Evolutionary conservation across 2,329 filamentous ascomycete genomes (phyloP), one percentile per base, ranked within the genome.

Genomic region (Diaporthe velutina): DNA sequence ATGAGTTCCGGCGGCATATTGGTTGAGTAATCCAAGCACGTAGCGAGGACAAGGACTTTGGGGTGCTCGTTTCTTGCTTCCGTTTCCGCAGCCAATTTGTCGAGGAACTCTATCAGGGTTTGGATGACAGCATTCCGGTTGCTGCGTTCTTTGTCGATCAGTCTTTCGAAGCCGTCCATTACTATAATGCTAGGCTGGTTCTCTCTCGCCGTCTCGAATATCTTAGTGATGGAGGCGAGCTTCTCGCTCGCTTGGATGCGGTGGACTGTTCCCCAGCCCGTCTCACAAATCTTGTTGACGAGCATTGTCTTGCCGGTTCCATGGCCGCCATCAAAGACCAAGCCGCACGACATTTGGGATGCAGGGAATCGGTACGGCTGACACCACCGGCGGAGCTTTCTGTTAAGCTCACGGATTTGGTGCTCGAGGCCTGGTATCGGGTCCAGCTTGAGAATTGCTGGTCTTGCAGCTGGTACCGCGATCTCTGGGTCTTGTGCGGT

Each of bases 231-330:
- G 2, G 89, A 87, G 0, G 90, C 79, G 3, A 89, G 83, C 80
- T 92, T 92, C 76, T 90, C 87, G 6, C 87, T 84, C 9, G 86
- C 85, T 72, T 89, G 86, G 71, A 96, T 85, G 72, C 86, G 88
- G 77, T 93, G 89, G 1, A 95, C 90, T 54, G 90, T 90, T 30
- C 90, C 91, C 94, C 95, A 98, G 74, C 88, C 89, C 0, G 91
- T 90, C 9, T 86, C 88, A 12, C 92, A 90, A 28, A 98, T 87
- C 42, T 90, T 89, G 22, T 93, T 83, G 1, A 98, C 85, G 0
- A 98, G 86, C 77, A 93, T 88, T 0, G 91, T 93, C 84, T 98
- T 98, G 33, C 96, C 96, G 0, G 94, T 97, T 15, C 96, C 96
- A 76, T 91, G 90, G 25, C 94, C 92, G 19, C 96, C 96, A 81